A percentile compares a stretch with the other conserved stretches of the same genome.
phyloP scores from a whole-genome alignment of 225 moss, liverwort and hornwort species.

The Marchantia polymorpha region DNA sequence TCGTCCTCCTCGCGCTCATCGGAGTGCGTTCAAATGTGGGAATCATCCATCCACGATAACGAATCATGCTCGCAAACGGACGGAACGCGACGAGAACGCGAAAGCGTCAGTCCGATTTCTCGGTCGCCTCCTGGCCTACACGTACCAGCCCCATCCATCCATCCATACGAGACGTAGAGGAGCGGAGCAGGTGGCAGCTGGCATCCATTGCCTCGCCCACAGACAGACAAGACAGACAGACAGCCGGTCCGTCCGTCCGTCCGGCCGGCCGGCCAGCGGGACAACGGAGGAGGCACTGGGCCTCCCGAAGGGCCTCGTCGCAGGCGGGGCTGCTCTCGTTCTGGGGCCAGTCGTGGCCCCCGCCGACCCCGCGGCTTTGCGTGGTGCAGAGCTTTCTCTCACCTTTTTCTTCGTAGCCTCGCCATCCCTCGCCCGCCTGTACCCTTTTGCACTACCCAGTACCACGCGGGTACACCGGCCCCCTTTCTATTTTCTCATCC shows the following conservation, averaged over 20 bases:
- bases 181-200: background rate
- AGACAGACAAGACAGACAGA: background rate
- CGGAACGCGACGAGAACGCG: background rate
- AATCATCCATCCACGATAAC: background rate
- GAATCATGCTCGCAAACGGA: background rate
- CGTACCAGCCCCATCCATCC: background rate
- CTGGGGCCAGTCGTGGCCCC: slow-evolving; percentile 4
- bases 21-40: background rate
- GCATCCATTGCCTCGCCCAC: background rate
- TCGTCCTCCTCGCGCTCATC: background rate
- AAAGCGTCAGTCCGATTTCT: background rate
- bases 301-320: background rate
- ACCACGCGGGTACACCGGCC: background rate
- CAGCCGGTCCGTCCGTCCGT: too few relatives aligned
- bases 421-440: background rate
- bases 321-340: background rate
- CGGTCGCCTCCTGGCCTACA: background rate
- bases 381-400: background rate
- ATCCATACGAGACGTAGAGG: background rate
- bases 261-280: background rate
- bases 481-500: background rate
- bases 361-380: slow-evolving; percentile 9
- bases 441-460: background rate
- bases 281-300: background rate
- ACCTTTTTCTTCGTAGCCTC: background rate